These are phyloP conservation scores for Tolypocladium endophyticum DNA, from an alignment of 2,329 filamentous ascomycete species.

Conservation along the genomic window DNA sequence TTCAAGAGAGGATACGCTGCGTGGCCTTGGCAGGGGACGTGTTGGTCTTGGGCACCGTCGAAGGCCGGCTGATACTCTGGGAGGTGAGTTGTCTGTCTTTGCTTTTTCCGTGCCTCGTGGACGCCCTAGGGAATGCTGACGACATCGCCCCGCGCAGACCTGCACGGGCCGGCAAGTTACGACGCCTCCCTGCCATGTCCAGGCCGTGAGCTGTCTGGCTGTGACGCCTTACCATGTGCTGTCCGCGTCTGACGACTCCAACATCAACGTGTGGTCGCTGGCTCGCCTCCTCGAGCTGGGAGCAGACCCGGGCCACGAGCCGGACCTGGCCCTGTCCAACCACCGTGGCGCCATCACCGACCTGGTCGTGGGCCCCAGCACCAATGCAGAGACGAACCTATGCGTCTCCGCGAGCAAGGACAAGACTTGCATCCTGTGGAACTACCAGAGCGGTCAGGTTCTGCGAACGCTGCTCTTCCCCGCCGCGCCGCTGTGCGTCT, in stretches of 20 bases:
- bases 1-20: constrained; percentile 77
- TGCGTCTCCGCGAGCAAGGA: constrained; percentile 78
- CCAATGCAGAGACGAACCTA: constrained; percentile 61
- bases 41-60: constrained; percentile 69
- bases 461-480: constrained; percentile 77
- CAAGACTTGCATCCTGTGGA: constrained; percentile 86
- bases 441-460: constrained; percentile 68
- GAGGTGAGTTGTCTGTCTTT: constrained; percentile 55
- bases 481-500: constrained; percentile 58
- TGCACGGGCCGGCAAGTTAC: constrained; percentile 67
- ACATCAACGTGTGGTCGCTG: constrained; percentile 85
- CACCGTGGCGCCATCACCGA: constrained; percentile 66
- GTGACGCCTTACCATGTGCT: constrained; percentile 63
- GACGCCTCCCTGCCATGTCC: constrained; percentile 68
- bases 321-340: constrained; percentile 65
- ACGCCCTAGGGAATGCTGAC: background rate
- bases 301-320: constrained; percentile 49
- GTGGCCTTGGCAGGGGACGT: constrained; percentile 63
- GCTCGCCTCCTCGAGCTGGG: constrained; percentile 57
- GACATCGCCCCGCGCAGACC: constrained; percentile 33
- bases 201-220: constrained; percentile 66
- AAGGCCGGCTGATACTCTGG: constrained; percentile 83
- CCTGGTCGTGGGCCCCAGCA: constrained; percentile 52
- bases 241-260: constrained; percentile 76
- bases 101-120: constrained; percentile 6